Percentiles rank a stretch among this genome's conserved stretches.
Evolutionary conservation across 164 flowering plant species (phyloP).

Genomic region (Buxus sempervirens): DNA sequence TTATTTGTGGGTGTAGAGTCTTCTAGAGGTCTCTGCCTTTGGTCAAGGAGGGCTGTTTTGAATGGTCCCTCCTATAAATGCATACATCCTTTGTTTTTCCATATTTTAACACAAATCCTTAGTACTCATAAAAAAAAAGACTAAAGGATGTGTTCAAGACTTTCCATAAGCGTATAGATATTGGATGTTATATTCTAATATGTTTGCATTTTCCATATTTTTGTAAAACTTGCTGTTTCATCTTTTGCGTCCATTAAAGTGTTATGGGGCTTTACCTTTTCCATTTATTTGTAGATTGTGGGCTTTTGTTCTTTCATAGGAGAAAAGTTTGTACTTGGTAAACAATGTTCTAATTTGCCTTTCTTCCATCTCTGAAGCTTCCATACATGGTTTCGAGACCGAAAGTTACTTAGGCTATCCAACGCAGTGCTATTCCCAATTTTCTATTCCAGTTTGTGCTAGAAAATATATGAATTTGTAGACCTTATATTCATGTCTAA

Average conservation of each 20-base stretch:
- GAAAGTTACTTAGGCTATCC: not conserved
- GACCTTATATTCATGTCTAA: too few relatives aligned
- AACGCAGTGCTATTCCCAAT: not conserved
- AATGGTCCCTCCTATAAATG: too few relatives aligned
- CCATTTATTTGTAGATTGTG: not conserved
- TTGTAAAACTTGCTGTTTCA: not conserved
- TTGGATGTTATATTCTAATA: too few relatives aligned
- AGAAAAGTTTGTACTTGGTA: not conserved
- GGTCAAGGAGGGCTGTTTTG: too few relatives aligned
- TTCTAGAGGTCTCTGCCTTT: too few relatives aligned
- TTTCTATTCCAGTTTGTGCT: not conserved
- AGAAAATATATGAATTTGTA: not conserved
- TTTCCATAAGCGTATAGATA: not conserved
- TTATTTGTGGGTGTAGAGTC: too few relatives aligned
- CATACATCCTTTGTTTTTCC: too few relatives aligned
- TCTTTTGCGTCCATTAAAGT: not conserved
- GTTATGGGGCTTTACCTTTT: not conserved
- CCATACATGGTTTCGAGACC: not conserved
- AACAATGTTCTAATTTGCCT: not conserved
- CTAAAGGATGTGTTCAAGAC: not conserved
- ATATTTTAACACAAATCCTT: too few relatives aligned
- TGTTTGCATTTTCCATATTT: too few relatives aligned
- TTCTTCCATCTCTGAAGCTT: too few relatives aligned
- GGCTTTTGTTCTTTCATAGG: not conserved
- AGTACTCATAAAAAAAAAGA: too few relatives aligned